Base-by-base conservation (phyloP, 2,329 filamentous ascomycete species). In the Aspergillus nomiae region DNA sequence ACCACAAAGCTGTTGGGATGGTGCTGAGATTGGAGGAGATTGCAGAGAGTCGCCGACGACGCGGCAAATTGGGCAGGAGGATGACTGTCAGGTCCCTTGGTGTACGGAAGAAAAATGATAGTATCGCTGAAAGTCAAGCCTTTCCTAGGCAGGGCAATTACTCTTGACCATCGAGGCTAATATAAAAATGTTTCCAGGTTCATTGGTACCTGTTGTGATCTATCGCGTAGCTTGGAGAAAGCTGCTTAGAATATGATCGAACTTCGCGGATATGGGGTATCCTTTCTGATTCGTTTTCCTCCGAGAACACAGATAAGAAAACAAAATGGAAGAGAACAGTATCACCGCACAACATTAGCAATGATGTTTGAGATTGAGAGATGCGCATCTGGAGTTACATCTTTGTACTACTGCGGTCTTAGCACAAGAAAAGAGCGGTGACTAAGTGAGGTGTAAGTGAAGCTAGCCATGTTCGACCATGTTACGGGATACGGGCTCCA, bases 1-100 rank as follows among this genome's bases (percentile, higher is more conserved):
- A 84, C 60, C 78, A 81, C 53, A 80, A 80, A 61, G 80, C 78
- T 0, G 71, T 77, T 19, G 74, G 69, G 11, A 66, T 76, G 21
- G 69, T 74, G 10, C 59, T 73, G 41, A 71, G 68, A 30, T 56
- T 73, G 58, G 69, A 73, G 21, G 54, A 63, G 43, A 56, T 63
- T 36, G 30, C 59, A 14, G 19, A 56, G 32, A 32, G 38, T 28
- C 45, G 28, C n/a, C 30, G 28, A 5, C 41, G 24, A 12, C 26
- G 7, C 5, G 36, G 50, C 6, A 55, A 56, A 2, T 30, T 65
- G 36, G 61, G 61, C 2, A 58, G 62, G 30, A 64, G 59, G 28
- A n/a, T 65, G 62, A 65, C 64, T 4, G 61, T 65, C 21, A 55
- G 61, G 9, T 56, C 61, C 5, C 48, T 65, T 11, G 51, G 59